Conservation (phyloP, 768 basidiomycete genomes). For the Neoboletus subvelutipes region DNA sequence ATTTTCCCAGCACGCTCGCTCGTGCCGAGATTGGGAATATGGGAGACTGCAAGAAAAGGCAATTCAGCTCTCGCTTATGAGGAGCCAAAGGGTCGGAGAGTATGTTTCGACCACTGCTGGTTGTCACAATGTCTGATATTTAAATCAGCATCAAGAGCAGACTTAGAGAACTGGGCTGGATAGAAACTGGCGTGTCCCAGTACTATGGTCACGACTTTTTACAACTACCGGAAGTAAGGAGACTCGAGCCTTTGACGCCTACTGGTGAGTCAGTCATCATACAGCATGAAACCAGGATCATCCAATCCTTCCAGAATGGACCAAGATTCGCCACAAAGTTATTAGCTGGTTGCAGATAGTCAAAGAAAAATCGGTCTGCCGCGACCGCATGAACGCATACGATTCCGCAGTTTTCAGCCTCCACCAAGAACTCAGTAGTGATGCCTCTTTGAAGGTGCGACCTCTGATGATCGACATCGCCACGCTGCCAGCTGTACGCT, state of each 20-base stretch:
- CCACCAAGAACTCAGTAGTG: neutral
- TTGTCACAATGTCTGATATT: neutral
- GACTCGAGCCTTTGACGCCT: conserved; percentile 1
- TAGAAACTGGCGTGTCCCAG: too few relatives aligned
- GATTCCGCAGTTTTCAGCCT: neutral
- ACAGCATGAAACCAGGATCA: neutral
- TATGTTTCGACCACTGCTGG: neutral
- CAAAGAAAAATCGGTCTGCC: neutral
- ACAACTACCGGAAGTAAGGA: conserved; percentile 8
- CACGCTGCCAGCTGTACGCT: neutral
- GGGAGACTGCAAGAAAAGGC: neutral
- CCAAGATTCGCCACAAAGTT: conserved; percentile 1
- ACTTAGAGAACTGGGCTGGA: neutral
- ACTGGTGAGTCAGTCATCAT: conserved; percentile 3
- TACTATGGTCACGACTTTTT: neutral
- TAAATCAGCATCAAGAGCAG: neutral
- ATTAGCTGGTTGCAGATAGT: neutral
- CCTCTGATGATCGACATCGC: conserved; percentile 7
- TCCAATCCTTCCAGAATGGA: conserved; percentile 8
- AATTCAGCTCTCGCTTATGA: neutral
- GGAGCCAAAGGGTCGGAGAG: conserved; percentile 3
- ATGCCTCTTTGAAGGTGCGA: neutral
- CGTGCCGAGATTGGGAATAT: conserved; percentile 3
- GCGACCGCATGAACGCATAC: too few relatives aligned
- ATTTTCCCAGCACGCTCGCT: conserved; percentile 6